Evolutionary conservation across 83 land plant species (phyloP).

Genomic region (Thuja plicata): DNA sequence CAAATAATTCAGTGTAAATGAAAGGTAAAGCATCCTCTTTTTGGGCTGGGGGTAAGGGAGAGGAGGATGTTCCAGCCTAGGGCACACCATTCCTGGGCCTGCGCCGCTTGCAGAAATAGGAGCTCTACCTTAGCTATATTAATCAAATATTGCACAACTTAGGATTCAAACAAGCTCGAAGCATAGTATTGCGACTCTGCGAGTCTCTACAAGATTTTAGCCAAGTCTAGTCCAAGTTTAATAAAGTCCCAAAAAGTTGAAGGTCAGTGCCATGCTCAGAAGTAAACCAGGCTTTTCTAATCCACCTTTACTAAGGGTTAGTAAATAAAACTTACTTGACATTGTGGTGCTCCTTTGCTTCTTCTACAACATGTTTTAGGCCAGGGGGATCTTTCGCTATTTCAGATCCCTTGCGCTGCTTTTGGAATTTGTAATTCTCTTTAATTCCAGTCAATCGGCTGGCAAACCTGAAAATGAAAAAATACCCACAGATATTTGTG

Average conservation of each 20-base stretch:
- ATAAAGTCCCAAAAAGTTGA: no score
- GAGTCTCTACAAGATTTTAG: no score
- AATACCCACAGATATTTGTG: neutral
- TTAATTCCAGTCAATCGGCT: constrained; percentile 80
- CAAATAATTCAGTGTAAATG: neutral
- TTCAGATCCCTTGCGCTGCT: constrained; percentile 37
- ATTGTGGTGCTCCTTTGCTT: constrained; percentile 66
- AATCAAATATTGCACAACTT: neutral
- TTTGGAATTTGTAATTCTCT: constrained; percentile 84
- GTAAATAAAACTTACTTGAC: constrained; percentile 48
- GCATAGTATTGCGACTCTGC: no score
- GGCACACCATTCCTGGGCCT: neutral
- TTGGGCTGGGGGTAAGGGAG: no score
- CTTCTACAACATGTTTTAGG: constrained; percentile 63
- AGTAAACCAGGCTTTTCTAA: no score
- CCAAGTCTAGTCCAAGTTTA: no score
- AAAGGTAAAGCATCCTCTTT: neutral
- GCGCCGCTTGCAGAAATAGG: neutral
- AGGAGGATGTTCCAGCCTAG: neutral
- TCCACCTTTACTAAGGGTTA: neutral
- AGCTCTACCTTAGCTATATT: neutral
- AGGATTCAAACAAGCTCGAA: neutral
- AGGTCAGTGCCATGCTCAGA: no score
- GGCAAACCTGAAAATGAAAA: constrained; percentile 62
- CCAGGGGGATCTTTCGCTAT: constrained; percentile 47